Evolutionary conservation across 805 yeast genomes (phyloP).

Genomic region (Cyberlindnera saturnus): DNA sequence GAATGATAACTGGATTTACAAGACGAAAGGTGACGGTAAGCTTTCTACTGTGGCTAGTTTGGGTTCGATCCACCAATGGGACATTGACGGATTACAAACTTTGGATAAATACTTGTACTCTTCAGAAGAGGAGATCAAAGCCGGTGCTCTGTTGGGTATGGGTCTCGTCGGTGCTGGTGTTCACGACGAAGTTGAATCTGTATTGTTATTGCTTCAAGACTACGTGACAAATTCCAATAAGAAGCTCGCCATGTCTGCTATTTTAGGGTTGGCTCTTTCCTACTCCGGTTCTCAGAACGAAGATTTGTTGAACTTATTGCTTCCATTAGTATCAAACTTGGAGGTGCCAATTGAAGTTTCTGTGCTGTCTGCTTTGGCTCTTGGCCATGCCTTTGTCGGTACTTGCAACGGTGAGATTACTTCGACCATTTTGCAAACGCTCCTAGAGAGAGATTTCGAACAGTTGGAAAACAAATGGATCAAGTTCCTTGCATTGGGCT

Average conservation of each 20-base stretch:
- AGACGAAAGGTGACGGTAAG: slow-evolving; percentile 90
- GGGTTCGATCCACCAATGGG: slow-evolving; percentile 91
- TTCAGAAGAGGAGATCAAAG: slow-evolving; percentile 79
- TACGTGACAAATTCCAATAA: slow-evolving; percentile 62
- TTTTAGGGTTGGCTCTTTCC: slow-evolving; percentile 88
- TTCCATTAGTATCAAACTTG: slow-evolving; percentile 79
- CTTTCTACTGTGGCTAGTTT: slow-evolving; percentile 84
- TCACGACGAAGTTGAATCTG: slow-evolving; percentile 93
- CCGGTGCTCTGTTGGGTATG: slow-evolving; percentile 94
- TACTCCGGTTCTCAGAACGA: slow-evolving; percentile 92
- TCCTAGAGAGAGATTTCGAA: slow-evolving; percentile 73
- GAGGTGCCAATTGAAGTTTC: slow-evolving; percentile 72
- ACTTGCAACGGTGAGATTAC: slow-evolving; percentile 93
- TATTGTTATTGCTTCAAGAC: slow-evolving; percentile 79
- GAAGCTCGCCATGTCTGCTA: slow-evolving; percentile 70
- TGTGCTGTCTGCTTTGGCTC: slow-evolving; percentile 80
- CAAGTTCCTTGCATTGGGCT: slow-evolving; percentile 83
- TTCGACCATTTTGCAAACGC: slow-evolving; percentile 83
- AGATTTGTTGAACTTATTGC: slow-evolving; percentile 67
- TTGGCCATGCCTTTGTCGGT: slow-evolving; percentile 94
- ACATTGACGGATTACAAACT: slow-evolving; percentile 83
- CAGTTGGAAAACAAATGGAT: slow-evolving; percentile 85
- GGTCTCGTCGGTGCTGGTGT: slow-evolving; percentile 90
- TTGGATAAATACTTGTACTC: slow-evolving; percentile 86
- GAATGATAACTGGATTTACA: slow-evolving; percentile 84